These are phyloP conservation scores for Gypsophila paniculata DNA, from an alignment of 179 eudicot genomes.

Conservation along the genomic window DNA sequence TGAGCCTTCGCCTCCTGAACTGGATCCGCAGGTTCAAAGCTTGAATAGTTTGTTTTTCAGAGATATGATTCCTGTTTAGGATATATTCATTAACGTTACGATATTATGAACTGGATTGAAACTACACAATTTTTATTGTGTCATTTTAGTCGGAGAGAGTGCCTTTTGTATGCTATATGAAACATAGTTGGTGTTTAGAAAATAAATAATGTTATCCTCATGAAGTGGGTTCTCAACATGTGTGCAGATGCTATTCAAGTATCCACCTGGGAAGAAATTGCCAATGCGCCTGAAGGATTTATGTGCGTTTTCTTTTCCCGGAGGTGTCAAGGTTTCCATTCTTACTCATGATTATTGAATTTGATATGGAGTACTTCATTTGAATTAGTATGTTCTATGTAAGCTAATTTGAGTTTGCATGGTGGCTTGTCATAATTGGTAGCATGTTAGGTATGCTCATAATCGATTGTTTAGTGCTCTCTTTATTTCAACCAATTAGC, in stretches of 20 bases:
- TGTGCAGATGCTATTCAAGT: slow-evolving; percentile 71
- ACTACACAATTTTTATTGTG: neutral
- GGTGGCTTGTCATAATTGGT: neutral
- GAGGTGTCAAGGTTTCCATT: slow-evolving; percentile 70
- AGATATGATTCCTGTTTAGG: neutral
- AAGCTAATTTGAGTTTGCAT: neutral
- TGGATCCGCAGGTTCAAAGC: slow-evolving; percentile 79
- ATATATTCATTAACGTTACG: neutral
- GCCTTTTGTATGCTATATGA: neutral
- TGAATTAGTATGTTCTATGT: neutral
- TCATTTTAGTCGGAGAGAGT: neutral
- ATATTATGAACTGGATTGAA: slow-evolving; percentile 1
- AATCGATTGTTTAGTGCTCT: neutral
- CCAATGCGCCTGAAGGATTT: slow-evolving; percentile 73
- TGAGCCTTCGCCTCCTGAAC: slow-evolving; percentile 49
- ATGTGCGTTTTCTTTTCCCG: slow-evolving; percentile 89
- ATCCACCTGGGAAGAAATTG: slow-evolving; percentile 77
- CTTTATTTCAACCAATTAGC: no score
- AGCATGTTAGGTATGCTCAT: neutral
- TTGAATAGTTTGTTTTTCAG: neutral
- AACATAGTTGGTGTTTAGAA: neutral
- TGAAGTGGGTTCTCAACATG: slow-evolving; percentile 5
- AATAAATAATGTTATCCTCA: neutral
- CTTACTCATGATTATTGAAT: slow-evolving; percentile 13
- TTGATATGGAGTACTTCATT: slow-evolving; percentile 12